These are phyloP conservation scores for Chaetomium sp. DNA, from an alignment of 2,329 filamentous ascomycete genomes.

Conservation along the genomic window DNA sequence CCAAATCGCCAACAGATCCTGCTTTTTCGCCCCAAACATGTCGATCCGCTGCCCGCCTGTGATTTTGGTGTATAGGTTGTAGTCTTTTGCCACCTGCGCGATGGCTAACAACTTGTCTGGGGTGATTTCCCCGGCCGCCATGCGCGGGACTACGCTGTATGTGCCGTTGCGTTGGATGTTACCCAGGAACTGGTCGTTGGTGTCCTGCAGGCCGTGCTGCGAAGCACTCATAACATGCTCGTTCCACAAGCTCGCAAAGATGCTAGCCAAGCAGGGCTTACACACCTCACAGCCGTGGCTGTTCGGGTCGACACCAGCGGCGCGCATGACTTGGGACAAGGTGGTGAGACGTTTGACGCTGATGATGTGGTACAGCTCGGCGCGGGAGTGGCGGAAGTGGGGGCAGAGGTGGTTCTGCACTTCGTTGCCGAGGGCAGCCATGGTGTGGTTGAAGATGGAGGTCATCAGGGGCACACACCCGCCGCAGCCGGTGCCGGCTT, in stretches of 20 bases:
- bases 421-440: constrained; percentile 78
- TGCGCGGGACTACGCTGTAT: constrained; percentile 78
- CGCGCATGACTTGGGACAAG: constrained; percentile 70
- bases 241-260: constrained; percentile 78
- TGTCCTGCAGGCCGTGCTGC: constrained; percentile 71
- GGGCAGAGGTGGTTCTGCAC: constrained; percentile 81
- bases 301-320: constrained; percentile 62
- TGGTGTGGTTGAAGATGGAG: constrained; percentile 83
- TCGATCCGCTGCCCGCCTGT: constrained; percentile 89
- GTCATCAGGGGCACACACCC: constrained; percentile 86
- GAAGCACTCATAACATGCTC: constrained; percentile 69
- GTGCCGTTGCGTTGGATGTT: constrained; percentile 92
- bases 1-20: constrained; percentile 80
- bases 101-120: constrained; percentile 79
- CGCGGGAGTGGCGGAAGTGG: constrained; percentile 77
- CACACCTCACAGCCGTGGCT: constrained; percentile 82
- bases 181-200: constrained; percentile 79
- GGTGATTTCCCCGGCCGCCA: constrained; percentile 81
- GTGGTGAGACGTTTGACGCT: constrained; percentile 71
- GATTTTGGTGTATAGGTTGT: constrained; percentile 82
- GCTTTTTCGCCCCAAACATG: constrained; percentile 85
- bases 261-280: constrained; percentile 75
- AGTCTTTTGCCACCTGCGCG: constrained; percentile 77
- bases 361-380: constrained; percentile 85
- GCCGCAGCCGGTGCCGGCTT: constrained; percentile 84